Percentiles rank a stretch among this genome's conserved stretches.
phyloP scores from a whole-genome alignment of 495 filamentous ascomycete species.

The Neurospora terricola region DNA sequence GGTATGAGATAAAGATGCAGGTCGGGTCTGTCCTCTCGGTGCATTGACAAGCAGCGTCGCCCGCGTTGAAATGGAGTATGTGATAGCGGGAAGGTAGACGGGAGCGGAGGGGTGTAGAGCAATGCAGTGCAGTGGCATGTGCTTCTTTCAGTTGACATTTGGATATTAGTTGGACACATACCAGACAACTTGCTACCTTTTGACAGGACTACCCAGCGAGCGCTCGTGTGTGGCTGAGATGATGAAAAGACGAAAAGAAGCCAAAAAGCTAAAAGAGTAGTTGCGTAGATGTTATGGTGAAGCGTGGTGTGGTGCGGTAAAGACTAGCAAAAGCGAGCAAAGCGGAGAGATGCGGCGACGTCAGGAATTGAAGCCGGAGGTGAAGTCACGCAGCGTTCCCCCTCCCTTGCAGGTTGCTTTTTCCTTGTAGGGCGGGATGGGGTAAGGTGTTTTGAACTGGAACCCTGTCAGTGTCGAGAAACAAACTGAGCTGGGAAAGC shows the following conservation, averaged over 20 bases:
- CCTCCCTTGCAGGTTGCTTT: conserved; percentile 2
- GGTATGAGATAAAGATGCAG: neutral
- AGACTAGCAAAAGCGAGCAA: neutral
- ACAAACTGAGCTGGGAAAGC: neutral
- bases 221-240: neutral
- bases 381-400: neutral
- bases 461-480: neutral
- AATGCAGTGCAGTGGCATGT: neutral
- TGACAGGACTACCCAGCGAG: neutral
- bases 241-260: neutral
- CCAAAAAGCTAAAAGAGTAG: neutral
- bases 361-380: neutral
- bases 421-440: neutral
- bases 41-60: neutral
- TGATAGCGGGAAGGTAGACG: neutral
- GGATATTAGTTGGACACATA: neutral
- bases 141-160: neutral
- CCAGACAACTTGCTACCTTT: neutral
- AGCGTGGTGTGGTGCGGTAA: neutral
- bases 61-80: neutral
- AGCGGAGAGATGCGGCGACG: neutral
- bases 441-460: neutral
- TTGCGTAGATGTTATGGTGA: neutral
- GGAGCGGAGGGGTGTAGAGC: neutral
- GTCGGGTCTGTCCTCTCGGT: neutral